These are phyloP conservation scores for Delphinella strobiligena DNA, from an alignment of 2,329 filamentous ascomycete species.

Conservation along the genomic window DNA sequence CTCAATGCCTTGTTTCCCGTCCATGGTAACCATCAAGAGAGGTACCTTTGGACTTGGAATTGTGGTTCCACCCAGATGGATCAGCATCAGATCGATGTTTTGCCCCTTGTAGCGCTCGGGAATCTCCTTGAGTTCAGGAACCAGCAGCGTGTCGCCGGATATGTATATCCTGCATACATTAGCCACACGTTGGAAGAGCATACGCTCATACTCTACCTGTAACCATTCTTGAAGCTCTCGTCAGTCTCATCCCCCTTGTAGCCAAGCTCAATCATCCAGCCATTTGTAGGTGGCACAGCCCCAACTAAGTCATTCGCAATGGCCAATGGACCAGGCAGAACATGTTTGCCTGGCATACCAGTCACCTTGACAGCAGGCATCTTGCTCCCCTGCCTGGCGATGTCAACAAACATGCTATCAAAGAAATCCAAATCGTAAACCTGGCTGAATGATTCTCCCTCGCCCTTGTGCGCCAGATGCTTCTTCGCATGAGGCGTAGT, in stretches of 20 bases:
- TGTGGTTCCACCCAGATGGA: slow-evolving; percentile 54
- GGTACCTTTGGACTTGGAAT: slow-evolving; percentile 48
- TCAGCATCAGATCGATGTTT: slow-evolving; percentile 53
- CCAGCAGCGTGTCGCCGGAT: slow-evolving; percentile 51
- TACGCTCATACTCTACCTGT: slow-evolving; percentile 28
- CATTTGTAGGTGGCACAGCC: slow-evolving; percentile 51
- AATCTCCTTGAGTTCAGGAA: slow-evolving; percentile 51
- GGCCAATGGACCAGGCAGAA: slow-evolving; percentile 33
- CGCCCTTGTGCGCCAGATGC: slow-evolving; percentile 33
- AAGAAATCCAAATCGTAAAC: slow-evolving; percentile 47
- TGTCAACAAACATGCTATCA: slow-evolving; percentile 37
- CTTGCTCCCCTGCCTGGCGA: slow-evolving; percentile 17
- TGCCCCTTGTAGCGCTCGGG: slow-evolving; percentile 41
- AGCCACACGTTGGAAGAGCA: too few species aligned
- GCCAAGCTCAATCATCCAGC: slow-evolving; percentile 55
- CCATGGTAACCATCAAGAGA: slow-evolving; percentile 58
- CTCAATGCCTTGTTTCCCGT: slow-evolving; percentile 49
- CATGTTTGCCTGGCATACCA: slow-evolving; percentile 54
- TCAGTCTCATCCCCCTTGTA: slow-evolving; percentile 20
- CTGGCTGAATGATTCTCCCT: slow-evolving; percentile 39
- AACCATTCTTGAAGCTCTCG: slow-evolving; percentile 33
- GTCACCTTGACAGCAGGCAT: slow-evolving; percentile 43
- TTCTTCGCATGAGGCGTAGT: slow-evolving; percentile 49
- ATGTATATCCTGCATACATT: slow-evolving; percentile 43
- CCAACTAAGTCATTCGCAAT: slow-evolving; percentile 36